Evolutionary conservation across 805 yeast species (phyloP), one percentile per base, ranked within the genome.

Genomic region (Danielia oregonensis): DNA sequence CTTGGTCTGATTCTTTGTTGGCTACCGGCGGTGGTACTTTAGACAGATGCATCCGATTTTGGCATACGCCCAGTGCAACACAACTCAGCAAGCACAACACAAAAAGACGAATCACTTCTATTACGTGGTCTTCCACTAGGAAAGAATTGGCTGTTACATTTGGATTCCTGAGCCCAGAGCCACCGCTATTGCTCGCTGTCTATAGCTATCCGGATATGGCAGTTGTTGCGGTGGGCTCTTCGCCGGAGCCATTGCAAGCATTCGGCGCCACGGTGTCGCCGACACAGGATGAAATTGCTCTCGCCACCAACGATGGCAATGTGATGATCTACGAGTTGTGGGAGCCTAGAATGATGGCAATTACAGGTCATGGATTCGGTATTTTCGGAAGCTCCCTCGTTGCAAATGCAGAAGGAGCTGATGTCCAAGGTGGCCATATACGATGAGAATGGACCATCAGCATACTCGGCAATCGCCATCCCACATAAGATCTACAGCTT

Each of bases 11-110:
- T 10, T 70, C 82, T 2, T 59, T 89, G 6, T 55, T 89, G 23
- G 96, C 91, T 1, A 87, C 96, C 0, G 97, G 97, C 0, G 96
- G 93, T 3, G 97, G 97, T 0, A 76, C 82, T 14, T 79, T 78
- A 47, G 97, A 89, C 54, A 64, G 89, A 32, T 72, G 72, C n/a
- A 74, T 88, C 6, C 55, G 89, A 38, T 86, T 87, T 54, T 88
- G 96, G 96, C 95, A 89, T 55, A 73, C 93, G 0, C 63, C 64
- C 3, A 69, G 91, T 0, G 96, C 96, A 0, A 82, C 94, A 0
- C 55, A 86, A 19, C 59, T 88, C 19, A 64, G 70, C 6, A 65
- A 79, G 16, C 54, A 68, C 26, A 62, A 70, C 28, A 80, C 93
- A 1, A 68, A 68, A 16, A 82, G 85, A 1, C 97, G 89, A 53